A percentile compares a stretch with the other conserved stretches of the same genome.
These are phyloP conservation scores for Graphium sp. DNA, from an alignment of 2,329 filamentous ascomycete genomes.

Conservation along the genomic window DNA sequence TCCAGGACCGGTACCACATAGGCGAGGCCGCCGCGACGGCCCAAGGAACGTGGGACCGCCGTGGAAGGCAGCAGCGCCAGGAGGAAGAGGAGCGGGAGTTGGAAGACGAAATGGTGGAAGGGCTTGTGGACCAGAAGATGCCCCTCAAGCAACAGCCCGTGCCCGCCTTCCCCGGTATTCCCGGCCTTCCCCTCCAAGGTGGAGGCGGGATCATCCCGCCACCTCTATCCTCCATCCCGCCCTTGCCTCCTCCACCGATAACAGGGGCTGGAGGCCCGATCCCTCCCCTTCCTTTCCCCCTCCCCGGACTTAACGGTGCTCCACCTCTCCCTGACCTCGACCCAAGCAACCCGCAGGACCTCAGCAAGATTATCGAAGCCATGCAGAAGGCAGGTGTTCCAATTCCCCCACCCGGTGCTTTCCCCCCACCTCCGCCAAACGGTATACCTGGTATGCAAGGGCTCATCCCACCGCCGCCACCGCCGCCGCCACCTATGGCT, in stretches of 20 bases:
- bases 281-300: constrained; percentile 34
- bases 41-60: constrained; percentile 83
- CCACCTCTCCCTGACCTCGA: constrained; percentile 33
- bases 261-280: constrained; percentile 30
- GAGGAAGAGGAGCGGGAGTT: constrained; percentile 92
- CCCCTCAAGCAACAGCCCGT: constrained; percentile 29
- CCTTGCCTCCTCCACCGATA: constrained; percentile 20
- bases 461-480: constrained; percentile 27
- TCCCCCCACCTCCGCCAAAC: constrained; percentile 28
- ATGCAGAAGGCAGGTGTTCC: constrained; percentile 49
- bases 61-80: constrained; percentile 59
- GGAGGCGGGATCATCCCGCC: constrained; percentile 5
- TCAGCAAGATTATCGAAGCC: constrained; percentile 43
- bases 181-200: constrained; percentile 33
- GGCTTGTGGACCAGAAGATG: constrained; percentile 80
- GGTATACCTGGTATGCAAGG: too few relatives aligned
- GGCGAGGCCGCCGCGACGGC: constrained; percentile 86
- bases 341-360: constrained; percentile 41
- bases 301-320: constrained; percentile 28
- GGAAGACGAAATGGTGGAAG: constrained; percentile 82
- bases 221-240: constrained; percentile 8
- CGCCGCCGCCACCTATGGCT: constrained; percentile 18
- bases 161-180: constrained; percentile 37
- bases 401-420: constrained; percentile 41
- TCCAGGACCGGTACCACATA: constrained; percentile 89